A percentile compares a stretch with the other conserved stretches of the same genome.
phyloP scores from a whole-genome alignment of 1,284 basidiomycete genomes.

The Leccinum subatratum region DNA sequence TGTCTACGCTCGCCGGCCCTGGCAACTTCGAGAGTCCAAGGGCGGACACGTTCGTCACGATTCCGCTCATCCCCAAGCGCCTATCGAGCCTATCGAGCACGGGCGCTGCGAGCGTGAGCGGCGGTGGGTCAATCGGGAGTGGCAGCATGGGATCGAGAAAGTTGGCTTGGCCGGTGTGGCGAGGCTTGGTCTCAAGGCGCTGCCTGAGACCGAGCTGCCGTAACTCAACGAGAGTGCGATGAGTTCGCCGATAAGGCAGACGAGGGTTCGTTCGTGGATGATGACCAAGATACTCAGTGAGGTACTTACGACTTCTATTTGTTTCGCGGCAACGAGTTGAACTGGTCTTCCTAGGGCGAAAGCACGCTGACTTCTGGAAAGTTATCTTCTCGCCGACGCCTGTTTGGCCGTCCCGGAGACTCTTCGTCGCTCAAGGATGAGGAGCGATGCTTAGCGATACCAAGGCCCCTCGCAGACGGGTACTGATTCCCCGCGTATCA shows the following conservation, averaged over 20 bases:
- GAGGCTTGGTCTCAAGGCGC: slow-evolving; percentile 27
- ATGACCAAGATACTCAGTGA: slow-evolving; percentile 67
- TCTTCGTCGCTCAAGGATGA: slow-evolving; percentile 40
- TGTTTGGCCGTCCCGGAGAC: slow-evolving; percentile 59
- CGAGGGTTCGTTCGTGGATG: slow-evolving; percentile 36
- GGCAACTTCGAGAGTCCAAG: slow-evolving; percentile 41
- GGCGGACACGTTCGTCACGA: slow-evolving; percentile 26
- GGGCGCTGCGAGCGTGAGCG: slow-evolving; percentile 25
- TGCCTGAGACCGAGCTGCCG: slow-evolving; percentile 39
- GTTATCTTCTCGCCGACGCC: slow-evolving; percentile 38
- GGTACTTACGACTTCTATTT: slow-evolving; percentile 41
- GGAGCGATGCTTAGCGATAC: slow-evolving; percentile 29
- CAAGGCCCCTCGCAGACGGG: slow-evolving; percentile 18
- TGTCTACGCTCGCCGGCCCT: slow-evolving; percentile 30
- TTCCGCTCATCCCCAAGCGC: slow-evolving; percentile 23
- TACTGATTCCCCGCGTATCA: slow-evolving; percentile 20
- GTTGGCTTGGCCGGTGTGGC: slow-evolving; percentile 17
- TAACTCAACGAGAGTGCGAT: no score
- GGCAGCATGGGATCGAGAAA: slow-evolving; percentile 16
- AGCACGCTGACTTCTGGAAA: slow-evolving; percentile 32
- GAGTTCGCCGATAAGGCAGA: slow-evolving; percentile 32
- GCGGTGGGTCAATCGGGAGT: slow-evolving; percentile 23
- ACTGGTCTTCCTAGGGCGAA: slow-evolving; percentile 39
- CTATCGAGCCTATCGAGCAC: slow-evolving; percentile 32
- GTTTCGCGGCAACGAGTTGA: slow-evolving; percentile 3